Evolutionary conservation across 805 yeast genomes (phyloP).

Genomic region (Wickerhamomyces alni): DNA sequence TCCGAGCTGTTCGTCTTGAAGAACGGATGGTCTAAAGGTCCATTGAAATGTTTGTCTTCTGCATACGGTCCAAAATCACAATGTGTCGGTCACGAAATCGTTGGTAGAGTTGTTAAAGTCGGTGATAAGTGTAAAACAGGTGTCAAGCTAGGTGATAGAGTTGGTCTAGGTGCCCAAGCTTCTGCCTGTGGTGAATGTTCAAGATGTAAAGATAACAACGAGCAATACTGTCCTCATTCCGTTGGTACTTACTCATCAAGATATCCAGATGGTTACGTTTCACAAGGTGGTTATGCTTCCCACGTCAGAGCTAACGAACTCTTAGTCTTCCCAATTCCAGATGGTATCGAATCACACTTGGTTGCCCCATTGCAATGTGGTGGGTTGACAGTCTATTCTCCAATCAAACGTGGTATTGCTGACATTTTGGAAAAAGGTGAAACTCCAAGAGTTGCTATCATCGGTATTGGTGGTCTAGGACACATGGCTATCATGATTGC

Average conservation of each 20-base stretch:
- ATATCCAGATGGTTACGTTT: slow-evolving; percentile 40
- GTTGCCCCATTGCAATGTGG: slow-evolving; percentile 78
- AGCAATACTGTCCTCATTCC: slow-evolving; percentile 45
- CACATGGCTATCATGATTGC: slow-evolving; percentile 52
- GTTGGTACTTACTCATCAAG: slow-evolving; percentile 46
- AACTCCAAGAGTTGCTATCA: slow-evolving; percentile 41
- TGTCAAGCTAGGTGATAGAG: slow-evolving; percentile 63
- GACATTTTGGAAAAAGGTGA: slow-evolving; percentile 15
- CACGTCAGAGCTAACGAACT: slow-evolving; percentile 59
- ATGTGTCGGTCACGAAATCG: slow-evolving; percentile 65
- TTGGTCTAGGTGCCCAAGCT: slow-evolving; percentile 74
- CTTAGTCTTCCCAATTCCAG: slow-evolving; percentile 61
- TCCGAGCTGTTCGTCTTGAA: slow-evolving; percentile 48
- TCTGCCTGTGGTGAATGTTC: slow-evolving; percentile 56
- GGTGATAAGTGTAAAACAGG: slow-evolving; percentile 48
- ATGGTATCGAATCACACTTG: slow-evolving; percentile 38
- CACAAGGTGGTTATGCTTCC: slow-evolving; percentile 69
- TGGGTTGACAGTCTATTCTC: slow-evolving; percentile 68
- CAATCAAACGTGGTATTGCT: slow-evolving; percentile 40
- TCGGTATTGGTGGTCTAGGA: slow-evolving; percentile 55
- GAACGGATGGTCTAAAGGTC: slow-evolving; percentile 42
- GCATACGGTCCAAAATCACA: slow-evolving; percentile 31
- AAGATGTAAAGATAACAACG: slow-evolving; percentile 49
- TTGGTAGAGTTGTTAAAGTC: slow-evolving; percentile 51
- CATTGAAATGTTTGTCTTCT: slow-evolving; percentile 17